phyloP scores from a whole-genome alignment of 768 basidiomycete genomes.

The Gelatoporia subvermispora region DNA sequence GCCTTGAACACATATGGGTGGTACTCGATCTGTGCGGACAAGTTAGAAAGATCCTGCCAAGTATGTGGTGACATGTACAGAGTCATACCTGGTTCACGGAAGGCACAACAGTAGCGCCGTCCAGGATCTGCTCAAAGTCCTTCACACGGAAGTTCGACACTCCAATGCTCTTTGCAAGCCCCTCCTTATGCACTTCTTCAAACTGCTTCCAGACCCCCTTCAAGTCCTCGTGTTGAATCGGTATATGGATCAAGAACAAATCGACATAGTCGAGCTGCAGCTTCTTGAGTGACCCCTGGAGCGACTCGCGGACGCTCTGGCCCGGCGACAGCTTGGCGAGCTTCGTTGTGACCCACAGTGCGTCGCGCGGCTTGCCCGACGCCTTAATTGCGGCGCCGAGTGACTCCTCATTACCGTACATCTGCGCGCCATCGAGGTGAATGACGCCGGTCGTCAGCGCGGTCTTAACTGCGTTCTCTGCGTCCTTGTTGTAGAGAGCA shows the following conservation, averaged over 20 bases:
- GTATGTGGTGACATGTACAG: not conserved
- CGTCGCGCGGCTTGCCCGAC: slow-evolving; percentile 30
- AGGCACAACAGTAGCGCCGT: slow-evolving; percentile 40
- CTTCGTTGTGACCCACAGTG: slow-evolving; percentile 44
- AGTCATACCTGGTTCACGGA: slow-evolving; percentile 48
- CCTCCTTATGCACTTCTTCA: slow-evolving; percentile 37
- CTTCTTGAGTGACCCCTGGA: slow-evolving; percentile 37
- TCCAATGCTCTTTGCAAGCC: slow-evolving; percentile 38
- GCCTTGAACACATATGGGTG: slow-evolving; percentile 49
- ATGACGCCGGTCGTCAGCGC: slow-evolving; percentile 33
- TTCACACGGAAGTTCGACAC: slow-evolving; percentile 50
- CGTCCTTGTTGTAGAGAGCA: slow-evolving; percentile 26
- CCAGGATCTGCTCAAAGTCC: slow-evolving; percentile 39
- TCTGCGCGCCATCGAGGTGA: slow-evolving; percentile 36
- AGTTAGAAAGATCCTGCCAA: not conserved
- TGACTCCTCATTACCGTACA: slow-evolving; percentile 34
- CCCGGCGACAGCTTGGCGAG: slow-evolving; percentile 25
- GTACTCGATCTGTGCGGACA: slow-evolving; percentile 37
- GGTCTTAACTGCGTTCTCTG: slow-evolving; percentile 16
- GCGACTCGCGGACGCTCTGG: slow-evolving; percentile 30
- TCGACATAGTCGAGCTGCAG: slow-evolving; percentile 37
- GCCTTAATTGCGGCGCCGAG: slow-evolving; percentile 29
- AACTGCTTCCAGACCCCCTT: slow-evolving; percentile 39
- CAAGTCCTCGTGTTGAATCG: slow-evolving; percentile 19
- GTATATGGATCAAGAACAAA: slow-evolving; percentile 42